phyloP scores from a whole-genome alignment of 257 asterid species.

The Orobanche coerulescens region DNA sequence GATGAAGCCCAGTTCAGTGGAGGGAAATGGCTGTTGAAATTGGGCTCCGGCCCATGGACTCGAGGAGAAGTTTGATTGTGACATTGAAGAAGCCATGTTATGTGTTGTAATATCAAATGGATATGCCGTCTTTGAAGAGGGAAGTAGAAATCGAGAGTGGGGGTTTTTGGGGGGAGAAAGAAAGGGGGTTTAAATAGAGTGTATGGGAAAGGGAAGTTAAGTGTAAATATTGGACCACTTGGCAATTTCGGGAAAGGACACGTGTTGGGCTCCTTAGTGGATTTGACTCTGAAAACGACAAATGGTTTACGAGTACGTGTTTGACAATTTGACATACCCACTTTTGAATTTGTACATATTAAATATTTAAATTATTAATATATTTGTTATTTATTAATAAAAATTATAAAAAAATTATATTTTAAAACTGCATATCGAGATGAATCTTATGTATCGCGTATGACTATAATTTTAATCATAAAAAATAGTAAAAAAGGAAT shows the following conservation, averaged over 20 bases:
- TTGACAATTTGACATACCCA: too few species aligned
- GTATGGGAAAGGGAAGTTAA: constrained; percentile 2
- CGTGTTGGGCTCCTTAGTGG: too few species aligned
- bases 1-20: not conserved
- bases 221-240: constrained; percentile 19
- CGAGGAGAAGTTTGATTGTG: constrained; percentile 11
- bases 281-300: too few species aligned
- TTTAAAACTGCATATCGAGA: too few species aligned
- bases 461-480: too few species aligned
- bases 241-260: constrained; percentile 33
- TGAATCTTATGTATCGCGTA: too few species aligned
- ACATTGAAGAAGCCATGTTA: constrained; percentile 27
- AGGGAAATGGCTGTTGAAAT: not conserved
- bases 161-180: constrained; percentile 24
- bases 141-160: not conserved
- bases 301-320: too few species aligned
- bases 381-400: too few species aligned
- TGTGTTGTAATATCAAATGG: not conserved
- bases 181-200: constrained; percentile 35
- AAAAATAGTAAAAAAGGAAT: too few species aligned
- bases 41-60: constrained; percentile 12
- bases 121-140: not conserved
- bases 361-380: too few species aligned
- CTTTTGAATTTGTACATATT: too few species aligned
- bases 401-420: too few species aligned